phyloP scores from a whole-genome alignment of 768 basidiomycete species.

The Suillus brevipes region DNA sequence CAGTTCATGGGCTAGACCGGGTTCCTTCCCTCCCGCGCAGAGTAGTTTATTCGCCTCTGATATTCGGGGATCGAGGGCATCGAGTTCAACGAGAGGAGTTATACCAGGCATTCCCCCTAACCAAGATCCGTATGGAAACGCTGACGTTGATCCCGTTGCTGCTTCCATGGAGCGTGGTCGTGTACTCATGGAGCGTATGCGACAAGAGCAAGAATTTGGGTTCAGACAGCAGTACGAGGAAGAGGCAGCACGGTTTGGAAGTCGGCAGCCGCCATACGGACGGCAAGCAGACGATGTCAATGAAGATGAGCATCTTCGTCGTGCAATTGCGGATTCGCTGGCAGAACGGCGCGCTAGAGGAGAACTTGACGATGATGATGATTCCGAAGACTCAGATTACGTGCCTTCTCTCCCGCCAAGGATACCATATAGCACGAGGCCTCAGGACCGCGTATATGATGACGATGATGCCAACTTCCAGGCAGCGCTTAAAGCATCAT shows the following conservation, averaged over 20 bases:
- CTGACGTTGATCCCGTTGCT: constrained; percentile 53
- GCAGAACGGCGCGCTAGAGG: constrained; percentile 19
- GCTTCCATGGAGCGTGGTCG: constrained; percentile 69
- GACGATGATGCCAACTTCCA: constrained; percentile 88
- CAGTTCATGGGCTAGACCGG: constrained; percentile 13
- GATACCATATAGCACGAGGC: constrained; percentile 13
- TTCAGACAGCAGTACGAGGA: constrained; percentile 57
- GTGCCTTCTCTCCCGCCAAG: constrained; percentile 7
- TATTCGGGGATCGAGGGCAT: constrained; percentile 15
- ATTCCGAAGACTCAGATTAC: constrained; percentile 27
- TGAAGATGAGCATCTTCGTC: constrained; percentile 58
- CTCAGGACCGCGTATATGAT: constrained; percentile 58
- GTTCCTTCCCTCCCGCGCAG: constrained; percentile 24
- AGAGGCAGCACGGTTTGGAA: constrained; percentile 33
- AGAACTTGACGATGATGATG: constrained; percentile 25
- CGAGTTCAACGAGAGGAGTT: constrained; percentile 19
- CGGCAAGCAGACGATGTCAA: constrained; percentile 33
- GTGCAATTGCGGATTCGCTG: constrained; percentile 35
- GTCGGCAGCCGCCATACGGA: constrained; percentile 5
- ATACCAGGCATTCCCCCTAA: constrained; percentile 27
- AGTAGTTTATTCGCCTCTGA: constrained; percentile 30
- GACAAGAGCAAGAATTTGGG: constrained; percentile 64
- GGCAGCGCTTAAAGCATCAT: constrained; percentile 81
- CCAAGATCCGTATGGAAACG: constrained; percentile 31
- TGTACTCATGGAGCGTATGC: constrained; percentile 61